Evolutionary conservation across 192 early-diverging fungal genomes (phyloP), one percentile per base, ranked within the genome.

Genomic region (Diversispora epigaea): DNA sequence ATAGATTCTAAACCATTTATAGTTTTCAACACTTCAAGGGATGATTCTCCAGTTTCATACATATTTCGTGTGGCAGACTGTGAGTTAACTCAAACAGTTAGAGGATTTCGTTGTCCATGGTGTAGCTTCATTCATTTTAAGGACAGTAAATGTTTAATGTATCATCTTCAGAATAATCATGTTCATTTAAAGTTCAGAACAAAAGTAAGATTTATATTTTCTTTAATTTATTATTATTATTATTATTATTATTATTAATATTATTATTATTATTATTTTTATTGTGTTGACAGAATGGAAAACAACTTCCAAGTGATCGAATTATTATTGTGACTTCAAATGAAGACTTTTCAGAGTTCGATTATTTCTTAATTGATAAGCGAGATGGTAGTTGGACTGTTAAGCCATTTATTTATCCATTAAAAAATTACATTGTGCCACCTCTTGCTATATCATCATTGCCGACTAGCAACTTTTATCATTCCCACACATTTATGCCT

Each of bases 401-500:
- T 25, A 73, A 61, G 22, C 58, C 71, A 62, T 73, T 73, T 45
- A 52, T 45, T 6, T 73, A 57, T 62, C 71, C 71, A 15, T 4
- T 58, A 15, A 73, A 19, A 19, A 54, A 62, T 25, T 21, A 62
- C 0, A 41, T 44, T 44, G 39, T 40, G 11, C 17, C 43, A 10
- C 58, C 41, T 25, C 8, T 46, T 25, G n/a, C 22, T 44, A n/a
- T 56, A 41, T 39, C 62, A 43, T 64, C 39, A 44, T 41, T 69
- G 10, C 71, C 71, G 44, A 19, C 52, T n/a, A 21, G 15, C 14
- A 50, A 60, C 39, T 73, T 60, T 73, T 73, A 73, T 62, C 58
- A 73, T 73, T 73, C 71, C 21, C 71, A 63, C 6, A 40, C 71
- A 7, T 73, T 73, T 22, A 73, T 73, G 60, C 71, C 71, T 32